A percentile compares a stretch with the other conserved stretches of the same genome.
phyloP scores from a whole-genome alignment of 176 grass and related monocot species.

The Ensete glaucum region DNA sequence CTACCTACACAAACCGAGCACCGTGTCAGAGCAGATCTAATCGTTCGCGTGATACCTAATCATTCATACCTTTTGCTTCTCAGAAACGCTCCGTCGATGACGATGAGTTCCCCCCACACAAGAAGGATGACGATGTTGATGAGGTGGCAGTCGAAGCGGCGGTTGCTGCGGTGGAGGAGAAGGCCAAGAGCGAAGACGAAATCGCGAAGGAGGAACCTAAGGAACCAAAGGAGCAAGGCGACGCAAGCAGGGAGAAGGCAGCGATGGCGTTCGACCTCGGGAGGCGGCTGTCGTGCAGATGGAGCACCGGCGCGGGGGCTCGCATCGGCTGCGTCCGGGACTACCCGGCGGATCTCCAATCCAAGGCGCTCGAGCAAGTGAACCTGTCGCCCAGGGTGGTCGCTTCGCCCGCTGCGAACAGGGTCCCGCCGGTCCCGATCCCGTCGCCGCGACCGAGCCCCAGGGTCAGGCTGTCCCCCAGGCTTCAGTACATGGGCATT shows the following conservation, averaged over 20 bases:
- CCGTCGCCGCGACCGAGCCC: conserved; percentile 29
- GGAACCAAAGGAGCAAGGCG: conserved; percentile 12
- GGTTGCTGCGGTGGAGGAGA: conserved; percentile 5
- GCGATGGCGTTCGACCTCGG: conserved; percentile 1
- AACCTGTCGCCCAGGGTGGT: conserved; percentile 66
- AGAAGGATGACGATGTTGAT: conserved; percentile 13
- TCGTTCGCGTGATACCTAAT: too few species aligned
- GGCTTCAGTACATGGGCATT: conserved; percentile 48
- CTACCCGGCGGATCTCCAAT: conserved; percentile 80
- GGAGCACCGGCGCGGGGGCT: conserved; percentile 59
- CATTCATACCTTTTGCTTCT: neutral
- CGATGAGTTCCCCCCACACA: conserved; percentile 45
- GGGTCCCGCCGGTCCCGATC: conserved; percentile 1
- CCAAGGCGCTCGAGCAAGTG: conserved; percentile 80
- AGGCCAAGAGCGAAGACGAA: neutral
- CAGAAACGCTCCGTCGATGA: conserved; percentile 79
- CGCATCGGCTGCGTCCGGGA: conserved; percentile 89
- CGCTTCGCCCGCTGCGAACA: conserved; percentile 31
- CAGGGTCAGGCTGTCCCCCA: conserved; percentile 20
- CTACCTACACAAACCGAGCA: too few species aligned
- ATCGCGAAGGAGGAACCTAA: conserved; percentile 4
- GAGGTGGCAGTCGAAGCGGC: conserved; percentile 7
- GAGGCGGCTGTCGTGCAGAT: conserved; percentile 51
- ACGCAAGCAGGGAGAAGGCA: neutral
- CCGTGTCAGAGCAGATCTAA: too few species aligned